Evolutionary conservation across 2,329 filamentous ascomycete genomes (phyloP).

Genomic region (Penicillium sp.): DNA sequence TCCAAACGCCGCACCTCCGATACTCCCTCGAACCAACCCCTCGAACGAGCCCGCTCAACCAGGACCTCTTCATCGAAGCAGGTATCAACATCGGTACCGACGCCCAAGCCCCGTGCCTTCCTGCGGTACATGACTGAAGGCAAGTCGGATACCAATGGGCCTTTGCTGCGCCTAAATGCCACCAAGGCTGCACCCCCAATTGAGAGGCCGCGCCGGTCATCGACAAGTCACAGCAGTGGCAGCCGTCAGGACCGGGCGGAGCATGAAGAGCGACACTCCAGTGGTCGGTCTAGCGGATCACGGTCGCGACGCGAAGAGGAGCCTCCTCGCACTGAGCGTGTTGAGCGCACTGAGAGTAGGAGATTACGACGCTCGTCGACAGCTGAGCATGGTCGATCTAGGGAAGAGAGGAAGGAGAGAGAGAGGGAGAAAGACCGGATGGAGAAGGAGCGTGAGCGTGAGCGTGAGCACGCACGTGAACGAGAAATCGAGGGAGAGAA

Average conservation of each 20-base stretch:
- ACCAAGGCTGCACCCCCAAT: conserved; percentile 33
- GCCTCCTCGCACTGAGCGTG: background rate
- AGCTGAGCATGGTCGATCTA: conserved; percentile 19
- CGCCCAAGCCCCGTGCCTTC: conserved; percentile 30
- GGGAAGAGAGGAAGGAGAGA: conserved; percentile 24
- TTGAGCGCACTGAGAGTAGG: conserved; percentile 12
- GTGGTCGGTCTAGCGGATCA: conserved; percentile 26
- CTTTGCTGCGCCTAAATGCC: conserved; percentile 41
- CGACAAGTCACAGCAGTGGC: conserved; percentile 31
- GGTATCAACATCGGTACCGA: conserved; percentile 18
- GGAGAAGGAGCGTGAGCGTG: conserved; percentile 8
- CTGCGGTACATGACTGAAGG: conserved; percentile 42
- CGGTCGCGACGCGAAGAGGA: conserved; percentile 33
- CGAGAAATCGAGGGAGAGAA: conserved; percentile 14
- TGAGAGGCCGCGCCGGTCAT: conserved; percentile 34
- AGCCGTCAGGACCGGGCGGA: conserved; percentile 23
- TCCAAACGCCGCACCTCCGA: conserved; percentile 14
- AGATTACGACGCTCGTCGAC: conserved; percentile 24
- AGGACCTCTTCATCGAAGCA: conserved; percentile 31
- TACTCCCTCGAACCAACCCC: conserved; percentile 23
- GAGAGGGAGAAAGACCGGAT: conserved; percentile 12
- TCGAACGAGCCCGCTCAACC: conserved; percentile 23
- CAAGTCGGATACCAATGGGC: conserved; percentile 42
- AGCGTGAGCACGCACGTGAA: conserved; percentile 13
- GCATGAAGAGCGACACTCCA: conserved; percentile 27